A percentile compares a stretch with the other conserved stretches of the same genome.
Conservation (phyloP, 164 flowering plant genomes). For the Dillenia turbinata region DNA sequence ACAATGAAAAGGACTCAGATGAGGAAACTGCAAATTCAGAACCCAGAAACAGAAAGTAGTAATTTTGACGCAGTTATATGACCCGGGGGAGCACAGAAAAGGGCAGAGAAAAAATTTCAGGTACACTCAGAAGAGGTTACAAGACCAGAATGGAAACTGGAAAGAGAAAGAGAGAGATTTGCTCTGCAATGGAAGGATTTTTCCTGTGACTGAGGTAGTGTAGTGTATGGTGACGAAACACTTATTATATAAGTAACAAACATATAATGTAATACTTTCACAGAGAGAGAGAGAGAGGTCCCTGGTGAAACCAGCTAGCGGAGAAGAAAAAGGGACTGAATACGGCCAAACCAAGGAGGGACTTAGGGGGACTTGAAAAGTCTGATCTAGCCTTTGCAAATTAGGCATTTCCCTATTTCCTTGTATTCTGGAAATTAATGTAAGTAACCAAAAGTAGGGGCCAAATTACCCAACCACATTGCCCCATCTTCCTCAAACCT, state of each 20-base stretch:
- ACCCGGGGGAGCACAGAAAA: slow-evolving; percentile 13
- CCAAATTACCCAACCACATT: no score
- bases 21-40: slow-evolving; percentile 8
- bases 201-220: slow-evolving; percentile 23
- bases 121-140: slow-evolving; percentile 9
- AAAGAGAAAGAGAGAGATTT: slow-evolving; percentile 9
- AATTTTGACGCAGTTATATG: slow-evolving; percentile 22
- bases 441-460: no score
- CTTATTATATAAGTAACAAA: slow-evolving; percentile 9
- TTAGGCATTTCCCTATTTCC: no score
- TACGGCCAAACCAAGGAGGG: no score
- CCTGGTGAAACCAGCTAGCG: no score
- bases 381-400: no score
- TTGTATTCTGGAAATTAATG: no score
- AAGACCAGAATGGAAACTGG: slow-evolving; percentile 4
- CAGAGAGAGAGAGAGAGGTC: no score
- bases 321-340: no score
- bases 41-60: not conserved
- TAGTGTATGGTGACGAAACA: slow-evolving; percentile 35
- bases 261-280: not conserved
- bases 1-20: slow-evolving; percentile 13
- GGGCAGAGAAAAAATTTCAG: slow-evolving; percentile 2
- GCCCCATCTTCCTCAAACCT: no score
- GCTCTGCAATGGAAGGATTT: slow-evolving; percentile 14
- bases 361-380: no score